A percentile compares a stretch with the other conserved stretches of the same genome.
These are phyloP conservation scores for Scopulariopsis brevicaulis DNA, from an alignment of 2,329 filamentous ascomycete genomes.

Conservation along the genomic window DNA sequence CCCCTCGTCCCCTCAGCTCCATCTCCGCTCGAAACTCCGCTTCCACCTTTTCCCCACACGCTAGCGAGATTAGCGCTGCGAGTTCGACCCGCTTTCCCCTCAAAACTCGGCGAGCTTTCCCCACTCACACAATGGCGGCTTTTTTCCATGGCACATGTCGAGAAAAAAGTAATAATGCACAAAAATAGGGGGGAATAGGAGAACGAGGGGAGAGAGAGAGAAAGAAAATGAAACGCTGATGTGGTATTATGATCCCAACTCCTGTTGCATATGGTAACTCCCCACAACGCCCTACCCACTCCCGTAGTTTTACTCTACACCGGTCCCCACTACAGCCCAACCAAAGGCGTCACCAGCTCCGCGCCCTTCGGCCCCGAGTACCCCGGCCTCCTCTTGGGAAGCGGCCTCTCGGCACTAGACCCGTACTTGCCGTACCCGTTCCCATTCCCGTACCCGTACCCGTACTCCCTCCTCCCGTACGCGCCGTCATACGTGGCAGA, in stretches of 20 bases:
- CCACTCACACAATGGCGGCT: neutral
- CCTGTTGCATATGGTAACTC: neutral
- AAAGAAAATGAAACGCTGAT: conserved; percentile 1
- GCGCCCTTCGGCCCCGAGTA: conserved; percentile 51
- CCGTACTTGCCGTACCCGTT: conserved; percentile 22
- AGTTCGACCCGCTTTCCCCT: neutral
- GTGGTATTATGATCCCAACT: neutral
- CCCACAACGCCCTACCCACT: neutral
- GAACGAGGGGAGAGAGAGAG: too few species aligned
- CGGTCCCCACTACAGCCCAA: conserved; percentile 27
- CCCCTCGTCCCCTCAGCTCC: neutral
- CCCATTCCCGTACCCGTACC: conserved; percentile 11
- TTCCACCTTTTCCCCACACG: neutral
- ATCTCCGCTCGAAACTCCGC: neutral
- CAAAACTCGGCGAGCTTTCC: neutral
- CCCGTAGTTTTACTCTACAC: neutral
- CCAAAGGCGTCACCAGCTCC: conserved; percentile 50
- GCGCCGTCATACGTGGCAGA: conserved; percentile 41
- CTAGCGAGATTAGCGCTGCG: neutral
- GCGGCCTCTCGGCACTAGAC: conserved; percentile 34
- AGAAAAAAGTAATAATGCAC: too few species aligned
- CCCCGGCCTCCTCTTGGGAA: conserved; percentile 42
- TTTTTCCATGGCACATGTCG: too few species aligned
- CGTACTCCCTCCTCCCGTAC: conserved; percentile 15
- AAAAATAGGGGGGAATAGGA: too few species aligned